These are phyloP conservation scores for Penicillium sp. DNA, from an alignment of 2,329 filamentous ascomycete genomes.

Conservation along the genomic window DNA sequence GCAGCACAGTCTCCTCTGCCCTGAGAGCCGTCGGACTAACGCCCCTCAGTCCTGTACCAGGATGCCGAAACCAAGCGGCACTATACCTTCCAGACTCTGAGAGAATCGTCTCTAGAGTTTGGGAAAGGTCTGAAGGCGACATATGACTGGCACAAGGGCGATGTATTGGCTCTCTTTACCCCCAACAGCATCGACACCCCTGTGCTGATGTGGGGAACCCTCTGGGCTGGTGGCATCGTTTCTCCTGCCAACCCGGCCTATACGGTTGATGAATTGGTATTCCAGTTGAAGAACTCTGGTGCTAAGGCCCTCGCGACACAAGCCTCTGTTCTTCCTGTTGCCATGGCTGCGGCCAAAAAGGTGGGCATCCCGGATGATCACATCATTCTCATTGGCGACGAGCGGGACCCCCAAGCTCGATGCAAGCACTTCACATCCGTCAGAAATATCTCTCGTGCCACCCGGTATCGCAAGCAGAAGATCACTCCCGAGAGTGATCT, in stretches of 20 bases:
- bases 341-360: conserved; percentile 68
- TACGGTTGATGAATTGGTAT: conserved; percentile 79
- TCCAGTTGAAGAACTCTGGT: conserved; percentile 78
- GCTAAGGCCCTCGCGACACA: conserved; percentile 80
- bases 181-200: conserved; percentile 87
- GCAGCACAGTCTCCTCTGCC: not conserved
- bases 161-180: conserved; percentile 80
- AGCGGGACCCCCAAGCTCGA: conserved; percentile 58
- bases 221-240: conserved; percentile 80
- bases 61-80: conserved; percentile 71
- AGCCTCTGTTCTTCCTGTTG: conserved; percentile 65
- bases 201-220: conserved; percentile 73
- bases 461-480: conserved; percentile 63
- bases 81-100: conserved; percentile 74
- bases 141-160: conserved; percentile 80
- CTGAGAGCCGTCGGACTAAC: conserved; percentile 9
- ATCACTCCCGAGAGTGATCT: conserved; percentile 73
- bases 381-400: conserved; percentile 74
- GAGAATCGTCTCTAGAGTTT: conserved; percentile 70
- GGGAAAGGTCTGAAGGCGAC: conserved; percentile 75
- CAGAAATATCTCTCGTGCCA: conserved; percentile 64
- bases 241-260: conserved; percentile 91
- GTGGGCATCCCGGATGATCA: conserved; percentile 72
- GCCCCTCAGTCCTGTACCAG: conserved; percentile 71
- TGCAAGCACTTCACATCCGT: conserved; percentile 76